Percentiles rank a stretch among this genome's conserved stretches.
Conservation (phyloP, 2,329 filamentous ascomycete species). For the Zasmidium angulare region DNA sequence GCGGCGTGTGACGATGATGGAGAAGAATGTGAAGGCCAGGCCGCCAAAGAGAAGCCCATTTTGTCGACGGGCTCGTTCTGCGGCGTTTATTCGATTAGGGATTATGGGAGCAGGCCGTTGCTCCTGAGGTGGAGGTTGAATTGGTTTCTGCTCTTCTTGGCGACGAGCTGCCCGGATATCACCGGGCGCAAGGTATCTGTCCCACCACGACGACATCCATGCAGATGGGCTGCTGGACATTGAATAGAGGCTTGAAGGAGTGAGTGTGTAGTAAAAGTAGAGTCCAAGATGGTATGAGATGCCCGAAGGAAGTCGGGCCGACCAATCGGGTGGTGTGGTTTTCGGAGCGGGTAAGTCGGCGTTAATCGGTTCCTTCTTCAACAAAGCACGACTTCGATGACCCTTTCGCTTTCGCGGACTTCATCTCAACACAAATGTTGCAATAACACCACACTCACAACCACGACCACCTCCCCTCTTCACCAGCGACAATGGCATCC, state of each 20-base stretch:
- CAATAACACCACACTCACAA: neutral
- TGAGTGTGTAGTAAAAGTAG: neutral
- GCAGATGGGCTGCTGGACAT: constrained; percentile 8
- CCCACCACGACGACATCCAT: constrained; percentile 36
- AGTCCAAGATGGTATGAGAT: constrained; percentile 1
- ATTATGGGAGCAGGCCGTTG: constrained; percentile 10
- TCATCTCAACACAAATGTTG: neutral
- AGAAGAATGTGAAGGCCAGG: constrained; percentile 71
- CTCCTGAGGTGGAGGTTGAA: neutral
- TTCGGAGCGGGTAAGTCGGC: neutral
- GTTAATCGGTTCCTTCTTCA: neutral
- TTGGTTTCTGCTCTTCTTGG: neutral
- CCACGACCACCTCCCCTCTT: neutral
- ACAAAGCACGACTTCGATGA: neutral
- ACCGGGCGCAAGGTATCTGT: constrained; percentile 34
- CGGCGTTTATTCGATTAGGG: constrained; percentile 26
- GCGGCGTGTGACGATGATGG: constrained; percentile 63
- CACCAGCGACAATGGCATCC: constrained; percentile 16
- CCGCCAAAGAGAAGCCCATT: constrained; percentile 68
- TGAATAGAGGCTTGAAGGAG: neutral
- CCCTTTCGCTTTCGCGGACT: neutral
- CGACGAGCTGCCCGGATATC: constrained; percentile 25
- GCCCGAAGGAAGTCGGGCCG: constrained; percentile 2
- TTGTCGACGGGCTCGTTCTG: constrained; percentile 31
- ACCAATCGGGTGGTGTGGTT: neutral